phyloP scores from a whole-genome alignment of 225 moss, liverwort and hornwort species.

The Antitrichia curtipendula region DNA sequence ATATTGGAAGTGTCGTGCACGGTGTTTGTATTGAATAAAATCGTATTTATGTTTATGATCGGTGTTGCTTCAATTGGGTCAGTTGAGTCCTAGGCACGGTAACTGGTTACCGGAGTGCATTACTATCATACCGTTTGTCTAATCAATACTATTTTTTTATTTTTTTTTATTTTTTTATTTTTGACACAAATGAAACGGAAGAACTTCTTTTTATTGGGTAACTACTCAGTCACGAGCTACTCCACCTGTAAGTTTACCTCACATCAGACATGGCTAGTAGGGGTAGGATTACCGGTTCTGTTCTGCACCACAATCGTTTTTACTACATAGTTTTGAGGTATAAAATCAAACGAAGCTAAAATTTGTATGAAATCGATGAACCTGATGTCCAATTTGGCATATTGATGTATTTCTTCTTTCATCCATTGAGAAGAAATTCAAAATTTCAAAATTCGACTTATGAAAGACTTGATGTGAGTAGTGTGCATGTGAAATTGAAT shows the following conservation, averaged over 20 bases:
- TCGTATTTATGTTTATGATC: not conserved
- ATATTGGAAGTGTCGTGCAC: not conserved
- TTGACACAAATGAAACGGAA: too few species aligned
- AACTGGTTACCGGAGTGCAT: not conserved
- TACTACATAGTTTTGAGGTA: not conserved
- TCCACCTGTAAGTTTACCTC: not conserved
- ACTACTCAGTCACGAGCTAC: not conserved
- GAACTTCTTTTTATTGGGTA: too few species aligned
- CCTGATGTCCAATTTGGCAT: not conserved
- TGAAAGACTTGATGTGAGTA: not conserved
- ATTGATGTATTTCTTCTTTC: not conserved
- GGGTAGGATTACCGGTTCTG: not conserved
- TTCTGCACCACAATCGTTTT: not conserved
- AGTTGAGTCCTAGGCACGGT: not conserved
- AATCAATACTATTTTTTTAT: not conserved
- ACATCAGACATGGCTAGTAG: not conserved
- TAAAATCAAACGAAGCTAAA: not conserved
- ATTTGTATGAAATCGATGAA: not conserved
- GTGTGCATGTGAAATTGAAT: not conserved
- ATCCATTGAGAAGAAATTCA: not conserved
- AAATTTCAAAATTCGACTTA: not conserved
- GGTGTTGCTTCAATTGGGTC: not conserved
- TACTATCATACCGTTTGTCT: not conserved
- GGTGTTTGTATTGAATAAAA: not conserved
- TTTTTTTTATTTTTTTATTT: too few species aligned